phyloP scores from a whole-genome alignment of 176 grass and related monocot species.

The Oryza longistaminata region DNA sequence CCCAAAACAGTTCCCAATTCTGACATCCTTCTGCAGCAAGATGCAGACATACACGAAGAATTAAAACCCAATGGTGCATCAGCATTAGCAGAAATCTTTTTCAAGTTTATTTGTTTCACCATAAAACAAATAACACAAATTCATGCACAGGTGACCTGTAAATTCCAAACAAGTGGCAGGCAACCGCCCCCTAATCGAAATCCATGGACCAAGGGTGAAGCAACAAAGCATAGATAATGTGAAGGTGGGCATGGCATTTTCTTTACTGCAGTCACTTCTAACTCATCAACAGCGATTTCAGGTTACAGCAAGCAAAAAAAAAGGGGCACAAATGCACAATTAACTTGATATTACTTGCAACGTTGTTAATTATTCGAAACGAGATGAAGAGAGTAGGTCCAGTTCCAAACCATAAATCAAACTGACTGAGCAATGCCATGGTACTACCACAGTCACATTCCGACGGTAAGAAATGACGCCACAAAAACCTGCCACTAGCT shows the following conservation, averaged over 20 bases:
- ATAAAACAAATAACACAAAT: not conserved
- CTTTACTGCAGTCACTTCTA: not conserved
- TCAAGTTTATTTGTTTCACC: not conserved
- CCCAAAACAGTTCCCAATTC: not conserved
- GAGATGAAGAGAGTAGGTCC: not conserved
- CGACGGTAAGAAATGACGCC: not conserved
- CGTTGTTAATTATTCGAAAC: not conserved
- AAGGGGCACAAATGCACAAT: not conserved
- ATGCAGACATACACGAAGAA: not conserved
- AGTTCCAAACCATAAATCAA: not conserved
- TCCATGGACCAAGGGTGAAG: not conserved
- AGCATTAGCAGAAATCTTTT: not conserved
- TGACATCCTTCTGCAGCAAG: not conserved
- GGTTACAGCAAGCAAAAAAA: not conserved
- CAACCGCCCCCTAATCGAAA: not conserved
- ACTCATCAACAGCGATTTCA: conserved; percentile 5
- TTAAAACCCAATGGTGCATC: not conserved
- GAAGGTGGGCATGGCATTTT: not conserved
- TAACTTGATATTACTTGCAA: not conserved
- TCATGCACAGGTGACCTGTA: not conserved
- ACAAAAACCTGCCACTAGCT: not conserved
- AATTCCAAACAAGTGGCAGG: not conserved
- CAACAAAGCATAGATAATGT: not conserved
- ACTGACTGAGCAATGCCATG: not conserved
- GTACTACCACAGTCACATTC: not conserved